Base-by-base conservation (phyloP, 768 basidiomycete genomes). In the Roridomyces roridus region DNA sequence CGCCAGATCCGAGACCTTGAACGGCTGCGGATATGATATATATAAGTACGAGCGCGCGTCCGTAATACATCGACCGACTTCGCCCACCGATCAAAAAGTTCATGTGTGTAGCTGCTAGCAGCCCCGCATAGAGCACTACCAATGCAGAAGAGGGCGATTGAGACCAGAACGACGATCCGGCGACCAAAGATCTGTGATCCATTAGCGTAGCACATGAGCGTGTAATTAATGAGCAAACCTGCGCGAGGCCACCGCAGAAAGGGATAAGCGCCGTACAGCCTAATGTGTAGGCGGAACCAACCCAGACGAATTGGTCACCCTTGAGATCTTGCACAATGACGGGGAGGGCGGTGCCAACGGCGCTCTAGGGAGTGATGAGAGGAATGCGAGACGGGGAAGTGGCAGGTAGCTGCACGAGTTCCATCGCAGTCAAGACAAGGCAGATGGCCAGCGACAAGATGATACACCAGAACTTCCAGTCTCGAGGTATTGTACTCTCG, bases 101-200 rank as follows among this genome's bases (percentile, higher is more conserved):
- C 72, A 84, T 77, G 46, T 34, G 76, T 6, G 66, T 71, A 0
- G 80, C 75, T 0, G 72, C 71, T 1, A n/a, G n/a, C n/a, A n/a
- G n/a, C n/a, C n/a, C 81, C 83, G 15, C 70, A 74, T 1, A 85
- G 20, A 11, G 75, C 78, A 21, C 74, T 76, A 0, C 82, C 82
- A 26, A 79, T 34, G 0, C 75, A 72, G 49, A 81, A 81, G 10
- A 77, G 56, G 5, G 55, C 52, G 7, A 80, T 62, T 6, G 70
- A 56, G 1, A 51, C 28, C 0, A 80, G 44, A 21, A 78, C 57
- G 14, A 72, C 60, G 3, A 73, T 69, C 6, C 67, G 62, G 0
- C 79, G 68, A 8, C 80, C 80, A 46, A 82, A 78, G 1, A 74
- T 66, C 61, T 77, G 66, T 3, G 37, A n/a, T 44, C n/a, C 39